Conservation (phyloP, 2,329 filamentous ascomycete genomes). For the Didymella pomorum region DNA sequence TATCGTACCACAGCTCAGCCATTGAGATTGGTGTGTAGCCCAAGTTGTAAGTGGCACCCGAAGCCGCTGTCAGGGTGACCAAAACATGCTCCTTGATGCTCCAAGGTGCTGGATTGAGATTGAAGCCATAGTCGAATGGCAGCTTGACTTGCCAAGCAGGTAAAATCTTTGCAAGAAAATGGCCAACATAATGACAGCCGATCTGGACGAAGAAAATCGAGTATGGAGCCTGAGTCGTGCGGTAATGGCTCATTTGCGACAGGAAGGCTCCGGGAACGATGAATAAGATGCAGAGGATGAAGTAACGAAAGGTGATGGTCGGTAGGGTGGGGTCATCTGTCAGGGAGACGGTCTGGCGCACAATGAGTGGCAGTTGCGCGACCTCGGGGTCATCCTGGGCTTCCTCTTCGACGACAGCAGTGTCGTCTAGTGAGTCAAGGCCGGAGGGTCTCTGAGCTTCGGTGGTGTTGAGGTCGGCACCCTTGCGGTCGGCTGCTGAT, state of each 20-base stretch:
- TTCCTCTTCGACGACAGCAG: constrained; percentile 25
- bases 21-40: constrained; percentile 60
- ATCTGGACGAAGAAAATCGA: constrained; percentile 70
- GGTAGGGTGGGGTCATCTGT: constrained; percentile 64
- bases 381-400: constrained; percentile 39
- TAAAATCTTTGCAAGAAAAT: constrained; percentile 61
- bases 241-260: constrained; percentile 64
- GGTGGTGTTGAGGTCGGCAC: constrained; percentile 5
- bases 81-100: constrained; percentile 66
- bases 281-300: constrained; percentile 63
- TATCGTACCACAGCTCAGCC: constrained; percentile 65
- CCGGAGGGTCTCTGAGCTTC: constrained; percentile 8
- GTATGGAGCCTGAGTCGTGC: constrained; percentile 66
- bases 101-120: constrained; percentile 65
- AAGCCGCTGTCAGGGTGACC: constrained; percentile 57
- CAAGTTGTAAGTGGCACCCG: constrained; percentile 43
- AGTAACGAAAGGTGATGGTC: constrained; percentile 68
- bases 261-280: constrained; percentile 66
- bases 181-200: constrained; percentile 63
- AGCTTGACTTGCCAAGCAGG: constrained; percentile 58
- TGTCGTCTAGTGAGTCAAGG: constrained; percentile 19
- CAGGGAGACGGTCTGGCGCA: constrained; percentile 65
- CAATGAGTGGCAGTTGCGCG: constrained; percentile 62
- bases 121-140: constrained; percentile 60
- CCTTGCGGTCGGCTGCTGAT: constrained; percentile 9